phyloP scores from a whole-genome alignment of 2,329 filamentous ascomycete genomes.

The Oidium heveae region DNA sequence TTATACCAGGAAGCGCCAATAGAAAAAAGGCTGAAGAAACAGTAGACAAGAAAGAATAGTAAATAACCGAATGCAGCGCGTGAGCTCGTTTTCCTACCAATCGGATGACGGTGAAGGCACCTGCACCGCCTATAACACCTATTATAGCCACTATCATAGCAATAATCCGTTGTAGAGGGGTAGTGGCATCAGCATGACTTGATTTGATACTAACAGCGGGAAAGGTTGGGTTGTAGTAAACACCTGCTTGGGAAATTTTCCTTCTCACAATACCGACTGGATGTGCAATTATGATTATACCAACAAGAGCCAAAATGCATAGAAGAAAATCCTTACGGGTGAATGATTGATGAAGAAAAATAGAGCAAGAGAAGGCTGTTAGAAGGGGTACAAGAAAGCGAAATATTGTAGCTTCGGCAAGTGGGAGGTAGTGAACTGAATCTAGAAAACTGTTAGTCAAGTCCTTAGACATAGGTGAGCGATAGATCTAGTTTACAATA shows the following conservation, averaged over 20 bases:
- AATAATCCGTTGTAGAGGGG: slow-evolving; percentile 18
- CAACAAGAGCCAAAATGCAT: slow-evolving; percentile 46
- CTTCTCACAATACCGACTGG: slow-evolving; percentile 15
- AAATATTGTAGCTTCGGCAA: slow-evolving; percentile 74
- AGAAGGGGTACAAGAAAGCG: slow-evolving; percentile 69
- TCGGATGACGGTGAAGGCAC: slow-evolving; percentile 50
- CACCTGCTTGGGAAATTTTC: neutral
- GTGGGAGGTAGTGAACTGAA: slow-evolving; percentile 41
- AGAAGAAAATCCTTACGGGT: slow-evolving; percentile 53
- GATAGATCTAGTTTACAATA: slow-evolving; percentile 8
- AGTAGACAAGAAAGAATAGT: slow-evolving; percentile 48
- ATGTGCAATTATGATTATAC: slow-evolving; percentile 62
- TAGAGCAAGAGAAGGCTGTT: slow-evolving; percentile 54
- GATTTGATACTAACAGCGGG: neutral
- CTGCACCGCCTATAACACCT: slow-evolving; percentile 51
- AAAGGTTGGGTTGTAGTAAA: slow-evolving; percentile 3
- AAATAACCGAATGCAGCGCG: slow-evolving; percentile 65
- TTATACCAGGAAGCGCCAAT: slow-evolving; percentile 20
- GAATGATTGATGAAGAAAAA: slow-evolving; percentile 50
- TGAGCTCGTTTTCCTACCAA: slow-evolving; percentile 62
- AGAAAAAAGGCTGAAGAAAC: slow-evolving; percentile 32
- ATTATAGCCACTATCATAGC: slow-evolving; percentile 50
- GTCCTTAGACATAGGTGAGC: neutral
- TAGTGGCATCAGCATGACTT: slow-evolving; percentile 6
- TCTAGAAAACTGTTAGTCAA: slow-evolving; percentile 4